Percentiles rank a stretch among this genome's conserved stretches.
These are phyloP conservation scores for Macadamia integrifolia DNA, from an alignment of 164 flowering plant species.

Conservation along the genomic window DNA sequence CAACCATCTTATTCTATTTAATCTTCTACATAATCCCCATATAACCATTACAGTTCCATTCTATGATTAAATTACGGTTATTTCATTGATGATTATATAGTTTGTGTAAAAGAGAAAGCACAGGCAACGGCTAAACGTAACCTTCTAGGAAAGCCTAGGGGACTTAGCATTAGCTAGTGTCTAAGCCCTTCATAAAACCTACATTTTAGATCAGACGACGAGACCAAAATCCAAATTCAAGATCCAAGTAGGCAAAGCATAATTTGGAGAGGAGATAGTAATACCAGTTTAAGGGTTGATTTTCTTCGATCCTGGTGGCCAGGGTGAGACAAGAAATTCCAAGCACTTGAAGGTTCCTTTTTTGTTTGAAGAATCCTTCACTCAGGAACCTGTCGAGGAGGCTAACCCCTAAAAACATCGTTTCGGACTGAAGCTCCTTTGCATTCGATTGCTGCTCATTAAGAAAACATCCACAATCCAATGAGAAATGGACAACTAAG, in stretches of 20 bases:
- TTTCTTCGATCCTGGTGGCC: conserved; percentile 92
- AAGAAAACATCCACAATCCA: conserved; percentile 1
- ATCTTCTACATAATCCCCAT: background rate
- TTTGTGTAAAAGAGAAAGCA: too few species aligned
- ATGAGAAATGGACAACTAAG: background rate
- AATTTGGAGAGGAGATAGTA: too few species aligned
- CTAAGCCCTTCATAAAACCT: too few species aligned
- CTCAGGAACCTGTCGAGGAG: conserved; percentile 71
- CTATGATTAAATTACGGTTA: background rate
- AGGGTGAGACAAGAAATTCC: conserved; percentile 86
- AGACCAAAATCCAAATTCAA: too few species aligned
- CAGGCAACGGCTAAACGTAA: too few species aligned
- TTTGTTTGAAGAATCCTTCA: conserved; percentile 64
- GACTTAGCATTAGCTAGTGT: too few species aligned
- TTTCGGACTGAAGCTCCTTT: conserved; percentile 61
- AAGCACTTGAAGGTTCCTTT: conserved; percentile 55
- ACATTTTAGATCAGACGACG: too few species aligned
- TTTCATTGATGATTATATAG: background rate
- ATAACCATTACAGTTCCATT: background rate
- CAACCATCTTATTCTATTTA: background rate
- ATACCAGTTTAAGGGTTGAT: conserved; percentile 83
- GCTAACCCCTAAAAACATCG: conserved; percentile 69
- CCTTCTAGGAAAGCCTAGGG: too few species aligned
- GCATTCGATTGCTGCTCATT: conserved; percentile 46
- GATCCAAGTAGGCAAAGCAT: too few species aligned